Conservation (phyloP, 352 stramenopile genomes). For the Albugo candida region DNA sequence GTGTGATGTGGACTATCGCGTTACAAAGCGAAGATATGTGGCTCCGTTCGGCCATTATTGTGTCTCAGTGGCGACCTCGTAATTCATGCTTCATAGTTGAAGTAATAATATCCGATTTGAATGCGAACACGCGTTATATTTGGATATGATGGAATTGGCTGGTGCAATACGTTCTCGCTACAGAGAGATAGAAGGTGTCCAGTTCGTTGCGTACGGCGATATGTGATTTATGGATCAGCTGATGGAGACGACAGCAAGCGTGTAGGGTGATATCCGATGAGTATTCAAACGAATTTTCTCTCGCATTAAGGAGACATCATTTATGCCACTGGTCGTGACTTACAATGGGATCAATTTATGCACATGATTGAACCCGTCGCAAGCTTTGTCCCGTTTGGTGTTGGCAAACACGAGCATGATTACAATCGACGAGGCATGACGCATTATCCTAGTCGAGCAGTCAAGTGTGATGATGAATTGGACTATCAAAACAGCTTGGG, state of each 20-base stretch:
- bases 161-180: slow-evolving; percentile 47
- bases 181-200: slow-evolving; percentile 9
- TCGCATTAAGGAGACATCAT: slow-evolving; percentile 20
- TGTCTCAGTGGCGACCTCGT: slow-evolving; percentile 39
- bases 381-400: no score
- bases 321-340: slow-evolving; percentile 21
- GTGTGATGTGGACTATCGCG: slow-evolving; percentile 23
- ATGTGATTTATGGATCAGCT: slow-evolving; percentile 27
- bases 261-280: slow-evolving; percentile 8
- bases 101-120: slow-evolving; percentile 32
- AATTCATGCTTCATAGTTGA: slow-evolving; percentile 62
- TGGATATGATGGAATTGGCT: slow-evolving; percentile 51
- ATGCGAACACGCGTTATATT: slow-evolving; percentile 29
- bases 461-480: slow-evolving; percentile 26
- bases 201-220: slow-evolving; percentile 68
- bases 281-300: slow-evolving; percentile 16
- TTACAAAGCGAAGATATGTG: slow-evolving; percentile 57
- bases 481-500: slow-evolving; percentile 41
- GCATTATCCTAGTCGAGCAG: slow-evolving; percentile 34
- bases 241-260: slow-evolving; percentile 10
- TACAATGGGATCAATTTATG: slow-evolving; percentile 62
- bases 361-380: no score
- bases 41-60: slow-evolving; percentile 30
- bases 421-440: no score
- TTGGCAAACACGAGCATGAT: no score